These are phyloP conservation scores for Wickerhamomyces rabaulensis DNA, from an alignment of 805 yeast genomes.

Conservation along the genomic window DNA sequence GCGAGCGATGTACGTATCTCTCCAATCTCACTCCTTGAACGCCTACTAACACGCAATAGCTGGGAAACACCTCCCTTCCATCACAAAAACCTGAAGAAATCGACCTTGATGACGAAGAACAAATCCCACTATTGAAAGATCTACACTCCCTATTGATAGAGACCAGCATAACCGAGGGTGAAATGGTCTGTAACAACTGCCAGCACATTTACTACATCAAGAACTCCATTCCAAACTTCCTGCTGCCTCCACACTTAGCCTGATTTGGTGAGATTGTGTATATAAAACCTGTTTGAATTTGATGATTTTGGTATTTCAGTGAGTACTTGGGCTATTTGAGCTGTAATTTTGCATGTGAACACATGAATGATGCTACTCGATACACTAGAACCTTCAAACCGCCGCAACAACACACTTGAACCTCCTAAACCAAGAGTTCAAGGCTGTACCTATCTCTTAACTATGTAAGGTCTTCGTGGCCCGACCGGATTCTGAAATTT, in stretches of 20 bases:
- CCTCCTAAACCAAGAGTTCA: too few relatives aligned
- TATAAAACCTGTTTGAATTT: too few relatives aligned
- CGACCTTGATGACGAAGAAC: slow-evolving; percentile 27
- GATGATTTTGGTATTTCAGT: too few relatives aligned
- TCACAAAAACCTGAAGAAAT: slow-evolving; percentile 47
- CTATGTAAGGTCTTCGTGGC: too few relatives aligned
- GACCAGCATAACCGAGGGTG: slow-evolving; percentile 83
- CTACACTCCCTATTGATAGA: slow-evolving; percentile 76
- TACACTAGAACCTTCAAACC: too few relatives aligned
- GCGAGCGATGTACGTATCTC: slow-evolving; percentile 52
- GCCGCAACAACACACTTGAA: too few relatives aligned
- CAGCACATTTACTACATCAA: slow-evolving; percentile 84
- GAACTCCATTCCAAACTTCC: slow-evolving; percentile 88
- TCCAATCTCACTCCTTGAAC: too few relatives aligned
- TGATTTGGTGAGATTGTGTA: slow-evolving; percentile 9
- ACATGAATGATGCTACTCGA: too few relatives aligned
- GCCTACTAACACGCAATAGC: slow-evolving; percentile 1
- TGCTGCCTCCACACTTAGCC: slow-evolving; percentile 92
- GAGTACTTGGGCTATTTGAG: too few relatives aligned
- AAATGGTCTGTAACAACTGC: slow-evolving; percentile 84
- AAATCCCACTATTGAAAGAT: slow-evolving; percentile 57
- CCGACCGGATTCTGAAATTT: too few relatives aligned
- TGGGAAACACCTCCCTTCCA: slow-evolving; percentile 61
- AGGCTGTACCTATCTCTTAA: too few relatives aligned
- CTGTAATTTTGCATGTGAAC: too few relatives aligned